Evolutionary conservation across 805 yeast genomes (phyloP).

Genomic region (Lipomyces kockii): DNA sequence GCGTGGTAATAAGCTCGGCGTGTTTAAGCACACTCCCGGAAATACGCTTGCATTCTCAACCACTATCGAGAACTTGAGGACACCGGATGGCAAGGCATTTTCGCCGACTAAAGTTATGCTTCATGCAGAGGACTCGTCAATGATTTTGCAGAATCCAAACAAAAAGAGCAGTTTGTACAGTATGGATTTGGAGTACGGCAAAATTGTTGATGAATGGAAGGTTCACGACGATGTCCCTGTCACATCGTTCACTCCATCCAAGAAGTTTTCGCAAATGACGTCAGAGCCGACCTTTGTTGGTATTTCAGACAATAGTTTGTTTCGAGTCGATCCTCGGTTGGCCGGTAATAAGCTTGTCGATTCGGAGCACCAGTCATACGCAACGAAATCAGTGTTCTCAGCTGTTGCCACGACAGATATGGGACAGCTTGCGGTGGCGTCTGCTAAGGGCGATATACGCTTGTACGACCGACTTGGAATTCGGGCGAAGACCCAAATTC

Average conservation of each 20-base stretch:
- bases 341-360: slow-evolving; percentile 62
- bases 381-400: slow-evolving; percentile 59
- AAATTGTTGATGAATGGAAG: slow-evolving; percentile 85
- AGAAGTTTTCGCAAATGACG: slow-evolving; percentile 74
- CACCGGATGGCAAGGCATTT: slow-evolving; percentile 55
- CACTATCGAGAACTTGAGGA: slow-evolving; percentile 64
- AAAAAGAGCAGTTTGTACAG: slow-evolving; percentile 57
- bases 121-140: slow-evolving; percentile 70
- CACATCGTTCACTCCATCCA: slow-evolving; percentile 68
- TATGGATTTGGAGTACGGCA: slow-evolving; percentile 80
- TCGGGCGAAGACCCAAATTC: slow-evolving; percentile 76
- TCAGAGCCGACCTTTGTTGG: slow-evolving; percentile 78
- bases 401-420: slow-evolving; percentile 70
- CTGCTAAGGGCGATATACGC: slow-evolving; percentile 74
- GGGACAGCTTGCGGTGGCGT: slow-evolving; percentile 79
- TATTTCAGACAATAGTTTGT: slow-evolving; percentile 64
- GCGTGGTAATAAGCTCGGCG: slow-evolving; percentile 79
- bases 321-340: slow-evolving; percentile 81
- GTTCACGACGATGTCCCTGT: slow-evolving; percentile 54
- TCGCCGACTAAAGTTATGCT: slow-evolving; percentile 73
- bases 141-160: slow-evolving; percentile 65
- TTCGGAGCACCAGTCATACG: slow-evolving; percentile 58
- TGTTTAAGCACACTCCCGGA: slow-evolving; percentile 63
- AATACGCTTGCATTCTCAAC: slow-evolving; percentile 63
- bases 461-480: slow-evolving; percentile 74